phyloP scores from a whole-genome alignment of 2,329 filamentous ascomycete genomes.

The Diaporthe sp. region DNA sequence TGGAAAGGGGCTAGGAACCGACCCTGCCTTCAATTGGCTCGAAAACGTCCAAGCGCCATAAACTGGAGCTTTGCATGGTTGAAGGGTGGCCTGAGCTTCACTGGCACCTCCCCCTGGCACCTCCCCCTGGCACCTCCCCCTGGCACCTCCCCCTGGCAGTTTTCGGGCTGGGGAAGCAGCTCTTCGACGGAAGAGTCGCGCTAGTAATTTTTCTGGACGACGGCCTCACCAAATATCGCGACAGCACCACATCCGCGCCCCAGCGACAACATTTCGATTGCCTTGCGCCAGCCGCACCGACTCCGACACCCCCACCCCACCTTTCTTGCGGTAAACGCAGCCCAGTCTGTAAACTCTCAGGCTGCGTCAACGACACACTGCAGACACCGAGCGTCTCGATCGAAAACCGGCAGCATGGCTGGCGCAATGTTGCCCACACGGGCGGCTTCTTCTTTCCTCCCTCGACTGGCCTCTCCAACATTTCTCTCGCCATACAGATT shows the following conservation, averaged over 20 bases:
- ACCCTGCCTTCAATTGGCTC: constrained; percentile 37
- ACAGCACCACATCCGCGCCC: constrained; percentile 26
- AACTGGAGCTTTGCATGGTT: constrained; percentile 17
- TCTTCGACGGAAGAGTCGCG: constrained; percentile 23
- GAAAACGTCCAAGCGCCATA: constrained; percentile 29
- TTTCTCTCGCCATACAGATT: constrained; percentile 57
- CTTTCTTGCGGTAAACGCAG: no score
- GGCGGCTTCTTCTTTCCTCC: constrained; percentile 64
- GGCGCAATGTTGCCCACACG: constrained; percentile 53
- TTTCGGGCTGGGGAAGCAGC: constrained; percentile 35
- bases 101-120: constrained; percentile 22
- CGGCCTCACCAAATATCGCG: constrained; percentile 32
- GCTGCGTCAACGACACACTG: not conserved
- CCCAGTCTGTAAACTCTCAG: not conserved
- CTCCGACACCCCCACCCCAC: not conserved
- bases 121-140: no score
- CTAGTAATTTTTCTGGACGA: constrained; percentile 41
- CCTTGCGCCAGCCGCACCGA: constrained; percentile 3
- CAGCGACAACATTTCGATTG: not conserved
- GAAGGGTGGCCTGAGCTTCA: constrained; percentile 30
- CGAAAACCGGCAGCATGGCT: constrained; percentile 59
- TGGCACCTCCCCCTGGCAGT: constrained; percentile 26
- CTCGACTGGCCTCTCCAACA: constrained; percentile 63
- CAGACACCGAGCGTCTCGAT: not conserved
- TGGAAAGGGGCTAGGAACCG: constrained; percentile 42